These are phyloP conservation scores for Favolaschia claudopus DNA, from an alignment of 768 basidiomycete genomes.

Conservation along the genomic window DNA sequence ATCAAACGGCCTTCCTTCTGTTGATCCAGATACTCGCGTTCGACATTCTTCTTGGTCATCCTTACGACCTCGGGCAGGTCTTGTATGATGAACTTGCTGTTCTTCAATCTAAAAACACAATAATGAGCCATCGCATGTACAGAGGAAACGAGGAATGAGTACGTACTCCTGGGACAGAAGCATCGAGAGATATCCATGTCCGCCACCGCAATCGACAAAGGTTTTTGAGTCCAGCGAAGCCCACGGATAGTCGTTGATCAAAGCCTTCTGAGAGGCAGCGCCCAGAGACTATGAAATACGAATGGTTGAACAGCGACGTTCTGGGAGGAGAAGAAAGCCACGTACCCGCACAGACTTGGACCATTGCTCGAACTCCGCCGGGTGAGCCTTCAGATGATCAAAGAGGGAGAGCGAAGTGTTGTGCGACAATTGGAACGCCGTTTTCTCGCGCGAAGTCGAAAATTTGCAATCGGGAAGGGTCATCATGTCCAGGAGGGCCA, in stretches of 20 bases:
- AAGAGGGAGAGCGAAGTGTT: neutral
- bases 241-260: conserved; percentile 3
- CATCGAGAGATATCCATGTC: neutral
- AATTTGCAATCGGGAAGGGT: neutral
- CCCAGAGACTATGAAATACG: neutral
- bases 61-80: neutral
- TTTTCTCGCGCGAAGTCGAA: neutral
- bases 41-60: neutral
- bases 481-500: neutral
- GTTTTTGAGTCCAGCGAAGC: neutral
- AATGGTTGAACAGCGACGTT: neutral
- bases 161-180: neutral
- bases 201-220: conserved; percentile 2
- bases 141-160: neutral
- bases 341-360: neutral
- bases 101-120: neutral
- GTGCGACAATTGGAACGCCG: neutral
- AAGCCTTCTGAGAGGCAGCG: neutral
- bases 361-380: neutral
- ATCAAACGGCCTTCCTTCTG: neutral
- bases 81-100: neutral
- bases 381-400: neutral
- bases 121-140: neutral
- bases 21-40: neutral
- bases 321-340: neutral